Conservation (phyloP, 2,329 filamentous ascomycete species). For the Raffaelea albimanens region DNA sequence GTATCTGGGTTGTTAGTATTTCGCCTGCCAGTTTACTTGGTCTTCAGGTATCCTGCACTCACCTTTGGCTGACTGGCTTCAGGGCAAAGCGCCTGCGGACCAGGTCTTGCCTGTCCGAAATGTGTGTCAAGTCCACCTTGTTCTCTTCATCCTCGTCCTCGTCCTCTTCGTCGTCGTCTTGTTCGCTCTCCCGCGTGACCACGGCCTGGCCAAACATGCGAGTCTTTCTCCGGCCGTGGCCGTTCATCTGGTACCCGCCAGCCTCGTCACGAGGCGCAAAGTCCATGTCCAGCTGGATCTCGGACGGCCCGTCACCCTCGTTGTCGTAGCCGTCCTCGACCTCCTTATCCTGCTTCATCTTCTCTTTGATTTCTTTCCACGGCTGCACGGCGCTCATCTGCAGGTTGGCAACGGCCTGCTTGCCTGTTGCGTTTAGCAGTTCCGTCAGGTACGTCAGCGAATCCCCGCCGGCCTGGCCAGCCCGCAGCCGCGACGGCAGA, state of each 20-base stretch:
- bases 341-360: conserved; percentile 8
- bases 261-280: conserved; percentile 27
- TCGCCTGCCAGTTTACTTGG: too few species aligned
- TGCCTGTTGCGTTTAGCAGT: conserved; percentile 64
- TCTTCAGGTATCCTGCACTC: neutral
- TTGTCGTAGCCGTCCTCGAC: conserved; percentile 20
- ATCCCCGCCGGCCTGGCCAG: conserved; percentile 14
- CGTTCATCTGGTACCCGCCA: conserved; percentile 6
- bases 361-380: conserved; percentile 14
- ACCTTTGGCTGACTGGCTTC: conserved; percentile 19
- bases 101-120: conserved; percentile 10
- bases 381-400: conserved; percentile 49
- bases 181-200: conserved; percentile 18
- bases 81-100: conserved; percentile 16
- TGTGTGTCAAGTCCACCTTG: neutral
- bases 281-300: conserved; percentile 27
- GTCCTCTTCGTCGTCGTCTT: conserved; percentile 13
- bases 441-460: conserved; percentile 56
- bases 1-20: too few species aligned
- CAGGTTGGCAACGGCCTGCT: conserved; percentile 67
- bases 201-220: conserved; percentile 34
- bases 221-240: conserved; percentile 8
- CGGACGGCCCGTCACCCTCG: conserved; percentile 2
- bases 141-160: neutral
- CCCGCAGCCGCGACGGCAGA: conserved; percentile 61